Evolutionary conservation across 805 yeast genomes (phyloP), one percentile per base, ranked within the genome.

Genomic region (Grigorovia transvaalensis): DNA sequence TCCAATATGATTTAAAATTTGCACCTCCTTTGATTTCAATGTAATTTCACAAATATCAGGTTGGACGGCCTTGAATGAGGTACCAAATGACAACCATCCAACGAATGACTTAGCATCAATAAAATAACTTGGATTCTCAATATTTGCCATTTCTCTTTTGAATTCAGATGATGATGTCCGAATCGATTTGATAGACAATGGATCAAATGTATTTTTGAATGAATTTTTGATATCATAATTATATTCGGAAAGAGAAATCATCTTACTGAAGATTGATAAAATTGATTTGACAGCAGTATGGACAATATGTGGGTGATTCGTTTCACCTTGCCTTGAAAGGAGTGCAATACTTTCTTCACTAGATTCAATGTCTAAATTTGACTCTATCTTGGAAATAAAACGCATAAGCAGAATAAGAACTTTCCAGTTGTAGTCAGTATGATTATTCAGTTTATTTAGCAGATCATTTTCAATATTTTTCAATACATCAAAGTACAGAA

Each of bases 61-160:
- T 11, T 55, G 57, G 23, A 65, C 53, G 2, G 75, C 88, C 19
- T 64, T 62, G 65, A 83, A 60, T 0, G 68, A 57, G 18, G 78
- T 67, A 13, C 82, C 85, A 96, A 96, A 88, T 49, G 84, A 83
- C 9, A 85, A 66, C 80, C 89, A 85, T 0, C 95, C 93, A 9
- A 71, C 69, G 59, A 71, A 74, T 2, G 76, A 69, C 50, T 75
- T 77, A 33, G 75, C 75, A 59, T 84, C 89, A 56, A 84, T 72
- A 59, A 68, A 88, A 56, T 72, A 82, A 1, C 56, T 57, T 1
- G 85, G 85, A 20, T 65, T 51, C 0, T 69, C 65, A 13, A 71
- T 65, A 54, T 79, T 78, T 11, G 62, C 59, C 71, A 84, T 68
- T 57, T 85, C 93, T 5, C 60, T 52, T 44, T 66, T 63, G 71